phyloP scores from a whole-genome alignment of 768 basidiomycete species.

The Suillus lakei region DNA sequence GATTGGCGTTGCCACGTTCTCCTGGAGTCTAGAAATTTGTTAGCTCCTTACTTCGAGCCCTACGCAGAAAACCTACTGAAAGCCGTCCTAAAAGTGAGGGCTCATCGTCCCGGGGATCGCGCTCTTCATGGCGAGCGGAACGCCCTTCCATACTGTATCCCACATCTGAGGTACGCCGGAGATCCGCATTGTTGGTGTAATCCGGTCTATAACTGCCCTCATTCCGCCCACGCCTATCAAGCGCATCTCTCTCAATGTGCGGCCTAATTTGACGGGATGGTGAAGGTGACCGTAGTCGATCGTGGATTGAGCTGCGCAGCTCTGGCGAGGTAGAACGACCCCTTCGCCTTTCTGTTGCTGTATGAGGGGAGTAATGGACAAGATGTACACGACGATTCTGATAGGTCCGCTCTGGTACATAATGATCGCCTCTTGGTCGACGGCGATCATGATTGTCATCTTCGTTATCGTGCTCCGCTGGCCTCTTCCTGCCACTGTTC shows the following conservation, averaged over 20 bases:
- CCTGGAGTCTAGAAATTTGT: background rate
- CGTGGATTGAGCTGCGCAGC: background rate
- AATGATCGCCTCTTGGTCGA: slow-evolving; percentile 26
- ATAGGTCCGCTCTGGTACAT: slow-evolving; percentile 17
- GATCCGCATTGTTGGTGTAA: background rate
- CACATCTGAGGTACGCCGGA: background rate
- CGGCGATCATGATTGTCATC: slow-evolving; percentile 26
- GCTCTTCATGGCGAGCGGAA: background rate
- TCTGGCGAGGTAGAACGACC: background rate
- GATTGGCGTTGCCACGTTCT: background rate
- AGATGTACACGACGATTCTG: slow-evolving; percentile 5
- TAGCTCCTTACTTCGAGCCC: background rate
- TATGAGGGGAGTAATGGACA: slow-evolving; percentile 1
- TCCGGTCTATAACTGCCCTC: background rate
- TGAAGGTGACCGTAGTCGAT: background rate
- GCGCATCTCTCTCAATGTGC: background rate
- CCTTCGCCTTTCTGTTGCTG: slow-evolving; percentile 19
- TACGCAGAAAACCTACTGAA: background rate
- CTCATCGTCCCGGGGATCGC: background rate
- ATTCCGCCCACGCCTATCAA: background rate
- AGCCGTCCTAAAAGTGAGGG: background rate
- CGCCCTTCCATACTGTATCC: background rate
- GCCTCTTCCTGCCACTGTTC: slow-evolving; percentile 23
- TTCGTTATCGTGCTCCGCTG: slow-evolving; percentile 23
- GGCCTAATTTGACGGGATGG: background rate